Evolutionary conservation across 2,329 filamentous ascomycete species (phyloP).

Genomic region (Trichoderma brevicompactum): DNA sequence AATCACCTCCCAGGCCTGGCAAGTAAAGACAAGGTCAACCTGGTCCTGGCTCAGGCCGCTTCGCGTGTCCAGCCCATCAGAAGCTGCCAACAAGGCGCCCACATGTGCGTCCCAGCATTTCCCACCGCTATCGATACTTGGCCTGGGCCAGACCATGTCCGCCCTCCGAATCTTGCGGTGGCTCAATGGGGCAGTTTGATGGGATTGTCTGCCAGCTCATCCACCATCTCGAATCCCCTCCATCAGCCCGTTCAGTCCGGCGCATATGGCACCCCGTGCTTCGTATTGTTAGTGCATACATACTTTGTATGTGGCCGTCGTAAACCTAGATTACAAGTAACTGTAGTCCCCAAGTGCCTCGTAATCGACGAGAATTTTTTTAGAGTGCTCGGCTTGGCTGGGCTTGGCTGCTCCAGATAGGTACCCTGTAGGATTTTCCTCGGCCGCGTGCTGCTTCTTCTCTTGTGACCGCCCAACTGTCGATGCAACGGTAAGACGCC

Average conservation of each 20-base stretch:
- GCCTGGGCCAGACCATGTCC: not conserved
- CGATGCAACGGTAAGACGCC: constrained; percentile 14
- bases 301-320: too few relatives aligned
- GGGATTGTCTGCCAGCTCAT: constrained; percentile 18
- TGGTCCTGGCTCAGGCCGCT: constrained; percentile 3
- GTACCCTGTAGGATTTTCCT: not conserved
- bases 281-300: not conserved
- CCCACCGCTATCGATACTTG: constrained; percentile 7
- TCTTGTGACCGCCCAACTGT: constrained; percentile 11
- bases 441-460: not conserved
- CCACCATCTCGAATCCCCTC: not conserved
- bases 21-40: constrained; percentile 7
- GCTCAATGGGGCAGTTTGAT: constrained; percentile 17
- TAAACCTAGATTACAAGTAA: too few relatives aligned
- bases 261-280: constrained; percentile 1
- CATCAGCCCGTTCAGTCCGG: not conserved
- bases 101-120: not conserved
- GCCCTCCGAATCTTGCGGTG: not conserved
- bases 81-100: constrained; percentile 25
- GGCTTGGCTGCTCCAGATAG: not conserved
- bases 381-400: too few relatives aligned
- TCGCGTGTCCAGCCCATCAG: constrained; percentile 24
- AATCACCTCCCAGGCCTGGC: not conserved
- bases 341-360: too few relatives aligned
- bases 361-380: too few relatives aligned